Base-by-base conservation (phyloP, 2,329 filamentous ascomycete genomes). In the Penicillium concentricum region DNA sequence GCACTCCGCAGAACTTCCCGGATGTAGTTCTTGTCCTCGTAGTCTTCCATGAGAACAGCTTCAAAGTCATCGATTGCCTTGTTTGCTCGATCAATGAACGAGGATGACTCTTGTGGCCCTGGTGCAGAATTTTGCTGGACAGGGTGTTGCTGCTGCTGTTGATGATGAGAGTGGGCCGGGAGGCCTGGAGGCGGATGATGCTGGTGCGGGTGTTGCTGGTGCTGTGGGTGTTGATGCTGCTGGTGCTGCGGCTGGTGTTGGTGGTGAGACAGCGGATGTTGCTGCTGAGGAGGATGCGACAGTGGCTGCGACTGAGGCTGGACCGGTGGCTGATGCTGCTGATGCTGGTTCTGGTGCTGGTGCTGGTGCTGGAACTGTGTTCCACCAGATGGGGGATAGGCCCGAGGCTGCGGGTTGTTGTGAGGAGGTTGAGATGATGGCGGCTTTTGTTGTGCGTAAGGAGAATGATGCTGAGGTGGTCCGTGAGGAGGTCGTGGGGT, bases 1-100 rank as follows among this genome's bases (percentile, higher is more conserved):
- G 75, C 75, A 58, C 75, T 77, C 56, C 73, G 72, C 12, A 77
- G 70, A 34, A 77, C 75, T 61, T 76, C 73, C 26, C 74, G 73
- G 61, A 77, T 77, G 58, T 77, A 77, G 53, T 77, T 74, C 65
- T 76, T 75, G 58, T 77, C 75, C 54, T 77, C 74, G 51, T 76
- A 77, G 57, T 77, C 75, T 57, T 77, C 75, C 69, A 76, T 75
- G 15, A 77, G 69, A 13, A 77, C 74, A 18, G 74, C 72, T 57
- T 77, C 75, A 49, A 77, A 77, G 59, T 77, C 74, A 54, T 77
- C 75, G 52, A 77, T 77, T 22, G 75, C 75, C 62, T 77, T 76
- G 62, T 73, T 75, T 12, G 75, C 75, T 28, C 74, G 70, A 15
- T 75, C 72, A 51, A 68, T 69, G 67, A 77, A 77, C 15, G 71